phyloP scores from a whole-genome alignment of 805 yeast species.

The Ogataea chonburiensis region DNA sequence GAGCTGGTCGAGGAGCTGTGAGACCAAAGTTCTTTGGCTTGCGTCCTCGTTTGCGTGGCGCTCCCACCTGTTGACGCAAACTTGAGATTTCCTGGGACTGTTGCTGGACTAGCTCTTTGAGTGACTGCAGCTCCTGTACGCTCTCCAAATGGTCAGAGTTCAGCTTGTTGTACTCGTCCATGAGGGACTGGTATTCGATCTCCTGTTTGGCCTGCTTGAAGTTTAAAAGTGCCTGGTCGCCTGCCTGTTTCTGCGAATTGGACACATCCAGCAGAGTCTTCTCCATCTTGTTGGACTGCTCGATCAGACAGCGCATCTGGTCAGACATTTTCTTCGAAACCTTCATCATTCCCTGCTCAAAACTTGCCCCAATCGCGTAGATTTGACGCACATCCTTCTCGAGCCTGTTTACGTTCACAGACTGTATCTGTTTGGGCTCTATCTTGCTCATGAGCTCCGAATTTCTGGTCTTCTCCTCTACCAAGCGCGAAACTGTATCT shows the following conservation, averaged over 20 bases:
- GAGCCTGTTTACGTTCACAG: neutral
- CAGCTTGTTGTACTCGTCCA: constrained; percentile 9
- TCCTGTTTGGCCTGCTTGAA: constrained; percentile 11
- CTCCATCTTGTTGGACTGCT: constrained; percentile 1
- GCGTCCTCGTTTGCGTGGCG: constrained; percentile 1
- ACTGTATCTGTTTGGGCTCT: neutral
- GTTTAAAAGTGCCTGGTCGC: constrained; percentile 9
- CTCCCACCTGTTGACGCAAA: neutral
- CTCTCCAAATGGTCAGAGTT: constrained; percentile 5
- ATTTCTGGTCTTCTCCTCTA: constrained; percentile 45
- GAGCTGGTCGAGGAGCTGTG: constrained; percentile 43
- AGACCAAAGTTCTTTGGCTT: constrained; percentile 1
- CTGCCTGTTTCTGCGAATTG: constrained; percentile 5
- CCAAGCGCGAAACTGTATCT: constrained; percentile 44
- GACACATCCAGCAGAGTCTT: constrained; percentile 1
- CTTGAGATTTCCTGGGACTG: neutral
- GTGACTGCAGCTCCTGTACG: neutral
- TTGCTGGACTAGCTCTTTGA: constrained; percentile 1
- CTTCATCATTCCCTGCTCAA: constrained; percentile 9
- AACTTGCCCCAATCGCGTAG: constrained; percentile 8
- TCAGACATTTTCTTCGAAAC: constrained; percentile 3
- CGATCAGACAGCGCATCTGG: constrained; percentile 2
- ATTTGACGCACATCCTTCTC: constrained; percentile 5
- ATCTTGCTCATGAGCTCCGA: constrained; percentile 23
- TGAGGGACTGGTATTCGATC: constrained; percentile 10